Percentiles rank a stretch among this genome's conserved stretches.
Conservation (phyloP, 768 basidiomycete species). For the Hericium alpestre region DNA sequence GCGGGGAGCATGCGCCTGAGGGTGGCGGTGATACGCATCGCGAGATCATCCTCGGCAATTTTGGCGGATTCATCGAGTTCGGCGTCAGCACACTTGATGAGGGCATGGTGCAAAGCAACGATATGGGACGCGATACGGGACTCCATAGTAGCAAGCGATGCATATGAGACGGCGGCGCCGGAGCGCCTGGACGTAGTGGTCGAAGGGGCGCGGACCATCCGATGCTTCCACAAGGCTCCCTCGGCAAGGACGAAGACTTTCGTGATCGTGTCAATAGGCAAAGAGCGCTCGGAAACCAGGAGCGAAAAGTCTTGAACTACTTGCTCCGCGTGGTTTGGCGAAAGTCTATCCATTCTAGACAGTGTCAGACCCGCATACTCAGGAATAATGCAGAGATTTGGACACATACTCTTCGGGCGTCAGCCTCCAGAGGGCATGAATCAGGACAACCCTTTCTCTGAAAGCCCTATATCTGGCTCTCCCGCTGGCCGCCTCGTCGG, state of each 20-base stretch:
- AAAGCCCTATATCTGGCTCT: slow-evolving; percentile 51
- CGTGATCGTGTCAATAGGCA: slow-evolving; percentile 68
- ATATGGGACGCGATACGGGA: slow-evolving; percentile 58
- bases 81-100: slow-evolving; percentile 55
- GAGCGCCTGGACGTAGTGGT: slow-evolving; percentile 13
- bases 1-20: slow-evolving; percentile 82
- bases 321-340: slow-evolving; percentile 34
- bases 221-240: slow-evolving; percentile 76
- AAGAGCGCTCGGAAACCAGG: slow-evolving; percentile 56
- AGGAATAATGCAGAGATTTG: slow-evolving; percentile 2
- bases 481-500: slow-evolving; percentile 22
- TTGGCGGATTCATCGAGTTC: slow-evolving; percentile 55
- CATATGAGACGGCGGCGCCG: not conserved
- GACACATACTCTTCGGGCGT: slow-evolving; percentile 44
- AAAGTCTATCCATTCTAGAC: slow-evolving; percentile 38
- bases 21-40: slow-evolving; percentile 74
- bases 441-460: slow-evolving; percentile 61
- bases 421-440: slow-evolving; percentile 67
- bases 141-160: slow-evolving; percentile 37
- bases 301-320: slow-evolving; percentile 46
- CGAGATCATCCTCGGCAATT: slow-evolving; percentile 47
- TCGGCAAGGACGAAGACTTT: slow-evolving; percentile 65
- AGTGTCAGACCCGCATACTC: slow-evolving; percentile 4
- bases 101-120: slow-evolving; percentile 47
- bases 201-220: slow-evolving; percentile 52